phyloP scores from a whole-genome alignment of 1,139 yeast genomes.

The Yamadazyma triangularis region DNA sequence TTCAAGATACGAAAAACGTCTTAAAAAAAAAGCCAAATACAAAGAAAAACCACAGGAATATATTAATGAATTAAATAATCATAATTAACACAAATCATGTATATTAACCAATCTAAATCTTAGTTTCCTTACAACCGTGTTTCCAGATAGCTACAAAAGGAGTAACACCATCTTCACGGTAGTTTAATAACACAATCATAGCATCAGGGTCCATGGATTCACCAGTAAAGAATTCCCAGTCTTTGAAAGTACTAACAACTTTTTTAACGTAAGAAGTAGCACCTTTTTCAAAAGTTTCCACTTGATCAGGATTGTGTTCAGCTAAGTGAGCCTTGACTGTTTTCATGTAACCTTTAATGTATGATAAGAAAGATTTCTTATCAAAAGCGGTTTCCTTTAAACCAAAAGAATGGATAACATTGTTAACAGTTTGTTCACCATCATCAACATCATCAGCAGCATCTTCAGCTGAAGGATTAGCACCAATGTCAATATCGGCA shows the following conservation, averaged over 20 bases:
- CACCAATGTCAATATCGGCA: slow-evolving; percentile 96
- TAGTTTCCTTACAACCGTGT: slow-evolving; percentile 88
- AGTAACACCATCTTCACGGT: slow-evolving; percentile 99
- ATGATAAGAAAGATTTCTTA: slow-evolving; percentile 93
- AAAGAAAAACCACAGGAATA: too few species aligned
- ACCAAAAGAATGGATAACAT: slow-evolving; percentile 97
- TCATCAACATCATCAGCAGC: slow-evolving; percentile 80
- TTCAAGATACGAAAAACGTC: too few species aligned
- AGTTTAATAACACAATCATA: slow-evolving; percentile 96
- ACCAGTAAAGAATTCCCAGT: slow-evolving; percentile 99
- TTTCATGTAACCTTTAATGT: slow-evolving; percentile 99
- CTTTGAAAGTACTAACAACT: slow-evolving; percentile 89
- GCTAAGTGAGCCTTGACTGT: slow-evolving; percentile 81
- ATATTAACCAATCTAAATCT: too few species aligned
- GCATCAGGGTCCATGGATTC: slow-evolving; percentile 99
- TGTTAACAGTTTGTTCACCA: slow-evolving; percentile 87
- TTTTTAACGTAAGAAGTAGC: slow-evolving; percentile 95
- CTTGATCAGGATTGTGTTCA: slow-evolving; percentile 82
- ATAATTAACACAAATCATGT: too few species aligned
- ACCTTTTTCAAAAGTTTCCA: slow-evolving; percentile 91
- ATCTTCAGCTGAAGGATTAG: slow-evolving; percentile 98
- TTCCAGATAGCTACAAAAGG: slow-evolving; percentile 98
- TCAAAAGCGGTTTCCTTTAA: slow-evolving; percentile 92
- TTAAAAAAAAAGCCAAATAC: too few species aligned
- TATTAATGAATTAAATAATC: too few species aligned